Evolutionary conservation across 129 eudicot genomes (phyloP), one percentile per base, ranked within the genome.

Genomic region (Lactuca sativa): DNA sequence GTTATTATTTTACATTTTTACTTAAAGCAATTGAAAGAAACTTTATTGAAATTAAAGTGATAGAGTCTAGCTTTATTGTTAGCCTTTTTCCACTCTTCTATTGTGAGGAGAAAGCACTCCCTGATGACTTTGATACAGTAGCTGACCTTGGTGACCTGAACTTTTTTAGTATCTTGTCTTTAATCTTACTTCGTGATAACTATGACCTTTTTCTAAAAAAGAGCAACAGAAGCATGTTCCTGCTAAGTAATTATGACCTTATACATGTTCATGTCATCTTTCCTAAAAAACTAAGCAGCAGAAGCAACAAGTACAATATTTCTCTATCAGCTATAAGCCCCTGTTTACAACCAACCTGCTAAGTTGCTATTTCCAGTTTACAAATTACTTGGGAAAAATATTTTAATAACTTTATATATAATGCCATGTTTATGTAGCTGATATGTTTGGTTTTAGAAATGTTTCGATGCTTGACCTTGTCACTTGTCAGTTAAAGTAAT

Each of bases 51-150:
- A 47, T 4, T n/a, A n/a, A n/a, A n/a, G n/a, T n/a, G n/a, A n/a
- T 48, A n/a, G 66, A 66, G 31, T 80, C 90, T 36, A 58, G 86
- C 96, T 84, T 90, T 77, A 82, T 84, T 8, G 90, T 86, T 64
- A 84, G 86, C 82, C 78, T 90, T 82, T 68, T 70, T 40, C 69
- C 41, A 66, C 72, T 78, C 71, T 73, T 84, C 64, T 75, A 69
- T 49, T 76, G 66, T 38, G 78, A 41, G 15, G 80, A 71, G 30
- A 66, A 69, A 60, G 80, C 88, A 88, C 75, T 76, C 70, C 70
- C 74, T 32, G 63, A 44, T 70, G 80, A 66, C 69, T 77, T 86
- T 48, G 83, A 66, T 68, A 47, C 57, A 70, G 85, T 68, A 55
- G 72, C 55, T 18, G 84, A 70, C 61, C 74, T 82, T 65, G 70